Evolutionary conservation across 805 yeast genomes (phyloP), one percentile per base, ranked within the genome.

Genomic region (Ogataea pilisensis): DNA sequence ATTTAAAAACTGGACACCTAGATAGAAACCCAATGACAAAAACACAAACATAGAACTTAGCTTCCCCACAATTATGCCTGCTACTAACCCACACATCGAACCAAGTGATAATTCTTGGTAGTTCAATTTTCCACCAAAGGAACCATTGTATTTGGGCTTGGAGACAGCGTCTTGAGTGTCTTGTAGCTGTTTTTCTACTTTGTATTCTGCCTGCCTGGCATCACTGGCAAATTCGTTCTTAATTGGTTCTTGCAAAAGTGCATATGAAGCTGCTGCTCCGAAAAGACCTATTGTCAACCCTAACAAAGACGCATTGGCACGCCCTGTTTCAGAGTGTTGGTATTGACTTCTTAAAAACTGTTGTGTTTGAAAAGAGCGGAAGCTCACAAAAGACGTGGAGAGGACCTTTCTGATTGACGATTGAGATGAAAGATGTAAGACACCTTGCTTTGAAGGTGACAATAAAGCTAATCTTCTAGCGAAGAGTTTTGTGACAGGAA

Each of bases 21-120:
- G 45, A 37, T 71, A 68, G 28, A 68, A 54, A 2, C 78, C 65
- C n/a, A 78, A 63, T 1, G 78, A 55, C 31, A 76, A 51, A 22
- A 73, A 65, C 31, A 78, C 78, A 26, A 82, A 63, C 22, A 77
- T 66, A 16, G 75, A 65, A 42, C 78, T 70, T 43, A 82, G 63
- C 52, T 79, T 79, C 16, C 87, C 86, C n/a, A 73, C 69, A 25
- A 80, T 62, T 18, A 76, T 65, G 1, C 88, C 88, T 38, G 74
- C 49, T 27, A 75, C 65, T 42, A 80, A 63, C 0, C 88, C 87
- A 7, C 77, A 65, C 53, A 81, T 65, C 1, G 84, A 76, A 5
- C 88, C 88, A 43, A 78, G 60, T 13, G 85, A 71, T 51, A 82
- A 63, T 51, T 82, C 83, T 50, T 73, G 73, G 54, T 81, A 82